A percentile compares a stretch with the other conserved stretches of the same genome.
phyloP scores from a whole-genome alignment of 257 asterid genomes.

The Agastache rugosa region DNA sequence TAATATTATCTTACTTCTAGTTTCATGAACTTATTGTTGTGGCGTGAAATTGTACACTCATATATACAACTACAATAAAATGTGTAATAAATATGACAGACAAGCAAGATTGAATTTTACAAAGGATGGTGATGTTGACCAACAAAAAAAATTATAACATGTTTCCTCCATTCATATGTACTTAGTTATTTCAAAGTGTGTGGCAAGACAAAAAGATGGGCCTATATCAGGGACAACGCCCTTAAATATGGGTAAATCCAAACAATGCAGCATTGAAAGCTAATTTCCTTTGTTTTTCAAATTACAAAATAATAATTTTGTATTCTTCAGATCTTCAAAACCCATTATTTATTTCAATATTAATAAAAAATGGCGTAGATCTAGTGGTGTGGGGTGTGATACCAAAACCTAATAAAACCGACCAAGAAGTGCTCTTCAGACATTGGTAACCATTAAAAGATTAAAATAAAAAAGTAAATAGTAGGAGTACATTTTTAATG shows the following conservation, averaged over 20 bases:
- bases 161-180: background rate
- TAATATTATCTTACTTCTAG: no score
- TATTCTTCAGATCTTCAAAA: background rate
- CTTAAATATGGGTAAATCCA: background rate
- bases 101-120: no score
- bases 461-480: background rate
- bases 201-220: background rate
- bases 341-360: background rate
- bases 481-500: background rate
- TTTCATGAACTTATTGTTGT: no score
- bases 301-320: background rate
- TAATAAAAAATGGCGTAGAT: background rate
- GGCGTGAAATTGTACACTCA: no score
- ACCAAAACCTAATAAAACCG: slow-evolving; percentile 18
- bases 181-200: background rate
- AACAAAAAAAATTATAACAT: background rate
- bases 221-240: background rate
- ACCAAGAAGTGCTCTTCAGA: slow-evolving; percentile 15
- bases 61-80: background rate
- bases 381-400: background rate
- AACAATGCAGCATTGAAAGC: background rate
- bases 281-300: background rate
- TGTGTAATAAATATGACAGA: background rate
- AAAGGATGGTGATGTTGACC: background rate
- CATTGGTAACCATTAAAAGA: slow-evolving; percentile 14